These are phyloP conservation scores for Cenchrus americanus DNA, from an alignment of 176 grass and related monocot genomes.

Conservation along the genomic window DNA sequence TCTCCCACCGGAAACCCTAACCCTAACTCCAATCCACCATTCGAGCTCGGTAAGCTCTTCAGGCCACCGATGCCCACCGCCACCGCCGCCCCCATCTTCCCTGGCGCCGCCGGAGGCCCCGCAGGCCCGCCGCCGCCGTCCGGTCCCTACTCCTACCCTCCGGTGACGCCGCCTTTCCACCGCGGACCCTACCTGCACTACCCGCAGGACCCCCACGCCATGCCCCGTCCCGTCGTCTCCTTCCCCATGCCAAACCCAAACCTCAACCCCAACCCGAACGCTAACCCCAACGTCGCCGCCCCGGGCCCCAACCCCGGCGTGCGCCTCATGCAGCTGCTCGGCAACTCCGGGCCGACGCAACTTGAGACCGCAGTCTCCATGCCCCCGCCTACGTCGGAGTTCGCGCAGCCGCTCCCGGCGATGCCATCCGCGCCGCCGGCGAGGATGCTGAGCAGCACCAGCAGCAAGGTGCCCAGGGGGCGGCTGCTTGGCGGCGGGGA, in stretches of 20 bases:
- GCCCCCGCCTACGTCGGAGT: constrained; percentile 63
- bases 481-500: constrained; percentile 68
- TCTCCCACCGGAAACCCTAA: constrained; percentile 79
- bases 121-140: constrained; percentile 48
- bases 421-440: constrained; percentile 72
- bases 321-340: constrained; percentile 95
- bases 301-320: constrained; percentile 68
- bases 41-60: constrained; percentile 72
- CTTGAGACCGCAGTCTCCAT: constrained; percentile 82
- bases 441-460: constrained; percentile 73
- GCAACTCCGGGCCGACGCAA: constrained; percentile 55
- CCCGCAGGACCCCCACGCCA: constrained; percentile 50
- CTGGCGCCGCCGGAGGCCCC: constrained; percentile 39
- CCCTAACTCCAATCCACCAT: constrained; percentile 50
- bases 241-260: constrained; percentile 57
- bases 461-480: constrained; percentile 89
- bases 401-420: constrained; percentile 57
- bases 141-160: constrained; percentile 74
- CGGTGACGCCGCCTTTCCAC: constrained; percentile 72
- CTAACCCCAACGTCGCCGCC: constrained; percentile 47
- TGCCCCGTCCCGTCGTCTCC: constrained; percentile 56
- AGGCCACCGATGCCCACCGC: constrained; percentile 48
- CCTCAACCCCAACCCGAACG: constrained; percentile 40
- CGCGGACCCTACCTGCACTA: constrained; percentile 73
- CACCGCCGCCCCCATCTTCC: constrained; percentile 44